A percentile compares a stretch with the other conserved stretches of the same genome.
Conservation (phyloP, 192 early-diverging fungal species). For the Gamsiella multidivaricata region DNA sequence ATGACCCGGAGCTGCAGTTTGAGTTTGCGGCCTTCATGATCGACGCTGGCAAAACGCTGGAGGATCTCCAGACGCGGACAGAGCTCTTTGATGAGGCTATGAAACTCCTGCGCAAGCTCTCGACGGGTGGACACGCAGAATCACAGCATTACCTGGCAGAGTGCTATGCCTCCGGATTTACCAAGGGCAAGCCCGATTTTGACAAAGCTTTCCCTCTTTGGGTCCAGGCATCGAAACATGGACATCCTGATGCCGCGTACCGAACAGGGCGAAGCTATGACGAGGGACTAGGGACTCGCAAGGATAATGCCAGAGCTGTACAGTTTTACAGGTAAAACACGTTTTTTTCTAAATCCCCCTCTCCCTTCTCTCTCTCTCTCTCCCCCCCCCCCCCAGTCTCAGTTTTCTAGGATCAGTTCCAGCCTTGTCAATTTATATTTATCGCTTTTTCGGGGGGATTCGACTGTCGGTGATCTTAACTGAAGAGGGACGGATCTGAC, state of each 20-base stretch:
- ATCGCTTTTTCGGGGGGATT: too few relatives aligned
- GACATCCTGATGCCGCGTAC: constrained; percentile 74
- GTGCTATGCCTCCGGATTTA: constrained; percentile 73
- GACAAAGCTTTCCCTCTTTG: constrained; percentile 77
- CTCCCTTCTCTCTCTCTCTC: constrained; percentile 1
- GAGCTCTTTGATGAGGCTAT: constrained; percentile 77
- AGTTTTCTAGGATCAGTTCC: too few relatives aligned
- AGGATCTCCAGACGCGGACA: constrained; percentile 59
- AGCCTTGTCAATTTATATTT: too few relatives aligned
- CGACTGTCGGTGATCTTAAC: too few relatives aligned
- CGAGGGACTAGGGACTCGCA: constrained; percentile 72
- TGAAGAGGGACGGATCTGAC: too few relatives aligned
- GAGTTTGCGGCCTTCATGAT: constrained; percentile 78
- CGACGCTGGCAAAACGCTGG: constrained; percentile 65
- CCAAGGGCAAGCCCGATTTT: constrained; percentile 74
- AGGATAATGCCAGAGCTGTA: constrained; percentile 68
- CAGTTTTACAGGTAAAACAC: constrained; percentile 80
- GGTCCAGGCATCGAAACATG: constrained; percentile 76
- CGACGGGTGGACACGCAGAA: constrained; percentile 68
- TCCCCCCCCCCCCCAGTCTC: too few relatives aligned
- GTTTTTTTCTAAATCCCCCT: background rate
- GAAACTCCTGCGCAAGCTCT: constrained; percentile 68
- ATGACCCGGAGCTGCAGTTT: constrained; percentile 70
- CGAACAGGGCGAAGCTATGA: constrained; percentile 75
- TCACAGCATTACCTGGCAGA: constrained; percentile 81